Evolutionary conservation across 805 yeast species (phyloP), one percentile per base, ranked within the genome.

Genomic region (Myxozyma nipponensis): DNA sequence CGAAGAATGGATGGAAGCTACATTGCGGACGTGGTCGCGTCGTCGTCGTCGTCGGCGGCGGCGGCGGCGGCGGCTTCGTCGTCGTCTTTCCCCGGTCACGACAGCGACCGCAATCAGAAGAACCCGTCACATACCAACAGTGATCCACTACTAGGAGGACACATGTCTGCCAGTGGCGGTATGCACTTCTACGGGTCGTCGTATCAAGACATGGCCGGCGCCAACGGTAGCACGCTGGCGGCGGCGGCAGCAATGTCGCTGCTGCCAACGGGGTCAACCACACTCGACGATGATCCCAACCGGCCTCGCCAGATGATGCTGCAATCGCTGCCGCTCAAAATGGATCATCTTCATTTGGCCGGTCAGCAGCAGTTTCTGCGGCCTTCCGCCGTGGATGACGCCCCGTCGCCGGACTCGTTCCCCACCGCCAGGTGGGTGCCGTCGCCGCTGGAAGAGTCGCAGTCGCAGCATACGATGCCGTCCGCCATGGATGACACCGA

Each of bases 391-490:
- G 26, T 23, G 5, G 42, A 18, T 5, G 26, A 38, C 15, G n/a
- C 9, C n/a, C n/a, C n/a, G n/a, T n/a, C n/a, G n/a, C n/a, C n/a
- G n/a, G n/a, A n/a, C n/a, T n/a, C n/a, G 19, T 38, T 38, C 18
- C 26, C 42, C 9, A 19, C 42, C 9, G 25, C 25, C 13, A 10
- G 18, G 18, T 38, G 42, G 42, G 18, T 38, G 9, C 42, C 42
- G 42, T 38, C 42, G 23, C 42, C 42, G 13, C 42, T 38, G 7
- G 42, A 38, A 13, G 42, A 38, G 15, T 17, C 23, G 13, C 39
- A 35, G 6, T 17, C 6, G 9, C 42, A 38, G 25, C 42, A 38
- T 7, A 18, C 7, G 17, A 22, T 22, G 42, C n/a, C 7, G 19
- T 17, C 39, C 18, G 19, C 7, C 26, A 7, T 38, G n/a, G n/a